Conservation (phyloP, 2,329 filamentous ascomycete genomes). For the Cladobotryum protrusum region DNA sequence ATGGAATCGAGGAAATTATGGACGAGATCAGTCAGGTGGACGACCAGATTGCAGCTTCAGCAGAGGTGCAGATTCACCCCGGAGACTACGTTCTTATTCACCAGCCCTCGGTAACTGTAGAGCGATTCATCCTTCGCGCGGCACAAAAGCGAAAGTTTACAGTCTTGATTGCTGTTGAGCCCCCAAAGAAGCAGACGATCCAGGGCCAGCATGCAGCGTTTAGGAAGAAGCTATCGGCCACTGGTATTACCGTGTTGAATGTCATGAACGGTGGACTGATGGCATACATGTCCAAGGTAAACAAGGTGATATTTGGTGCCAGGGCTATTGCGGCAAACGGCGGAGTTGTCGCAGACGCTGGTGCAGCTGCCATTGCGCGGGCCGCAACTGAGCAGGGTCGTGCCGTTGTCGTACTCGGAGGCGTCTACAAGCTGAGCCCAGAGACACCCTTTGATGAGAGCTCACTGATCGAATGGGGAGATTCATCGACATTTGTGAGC, state of each 20-base stretch:
- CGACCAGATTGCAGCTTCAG: conserved; percentile 83
- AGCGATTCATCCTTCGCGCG: conserved; percentile 82
- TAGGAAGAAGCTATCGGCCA: conserved; percentile 69
- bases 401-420: conserved; percentile 81
- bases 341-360: conserved; percentile 74
- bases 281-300: conserved; percentile 90
- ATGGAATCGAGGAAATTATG: conserved; percentile 91
- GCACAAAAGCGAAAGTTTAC: conserved; percentile 89
- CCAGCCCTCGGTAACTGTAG: conserved; percentile 77
- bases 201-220: conserved; percentile 49
- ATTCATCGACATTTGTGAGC: conserved; percentile 66
- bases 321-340: conserved; percentile 86
- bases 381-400: conserved; percentile 77
- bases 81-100: conserved; percentile 90
- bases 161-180: conserved; percentile 72
- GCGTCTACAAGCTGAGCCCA: conserved; percentile 90
- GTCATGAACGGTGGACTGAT: conserved; percentile 82
- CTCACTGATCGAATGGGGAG: conserved; percentile 78
- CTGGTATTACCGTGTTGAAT: conserved; percentile 75
- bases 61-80: conserved; percentile 86
- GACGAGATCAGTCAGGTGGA: conserved; percentile 92
- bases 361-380: conserved; percentile 75
- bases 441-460: conserved; percentile 81
- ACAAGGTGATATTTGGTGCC: conserved; percentile 88
- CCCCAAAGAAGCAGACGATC: conserved; percentile 28